Base-by-base conservation (phyloP, 176 grass and related monocot species). In the Otatea glauca region DNA sequence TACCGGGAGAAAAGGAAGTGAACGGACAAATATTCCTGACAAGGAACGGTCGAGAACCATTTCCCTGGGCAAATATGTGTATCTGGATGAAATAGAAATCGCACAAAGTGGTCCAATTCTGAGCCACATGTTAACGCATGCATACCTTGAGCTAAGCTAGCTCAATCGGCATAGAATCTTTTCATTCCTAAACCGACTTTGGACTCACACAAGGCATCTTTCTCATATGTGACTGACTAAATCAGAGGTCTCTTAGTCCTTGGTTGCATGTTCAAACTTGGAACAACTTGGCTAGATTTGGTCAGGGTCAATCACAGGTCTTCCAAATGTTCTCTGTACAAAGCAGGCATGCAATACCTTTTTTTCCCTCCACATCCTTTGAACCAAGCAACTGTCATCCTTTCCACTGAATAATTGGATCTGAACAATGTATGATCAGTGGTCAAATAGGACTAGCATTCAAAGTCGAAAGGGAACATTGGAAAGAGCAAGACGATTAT, bases 401-500 rank as follows among this genome's bases (percentile, higher is more conserved):
- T 24, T 60, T 24, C 58, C 9, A 12, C 4, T 60, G n/a, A 60
- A 25, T 60, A 25, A 1, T 25, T n/a, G 1, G 1, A 24, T 60
- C 1, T 60, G 56, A 60, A 24, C n/a, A 59, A 59, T 59, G 58
- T 32, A 38, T 51, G 34, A 24, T 51, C 60, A 14, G 20, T 75
- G 20, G n/a, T 55, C 60, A 51, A 6, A 63, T 21, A 66, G 27
- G 18, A 75, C 5, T 65, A 21, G 59, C 71, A 48, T 44, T 68
- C 63, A 68, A 58, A 84, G 62, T 76, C 11, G 5, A 56, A 35
- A 3, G 6, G 41, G 48, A 84, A 84, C 49, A 76, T 68, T 45
- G n/a, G 48, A 54, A 75, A 56, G 14, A 24, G 3, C 3, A 24
- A 60, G n/a, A 24, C 1, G 24, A 20, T 23, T 59, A 23, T 10